Base-by-base conservation (phyloP, 495 filamentous ascomycete species). In the Talaromyces wortmannii region DNA sequence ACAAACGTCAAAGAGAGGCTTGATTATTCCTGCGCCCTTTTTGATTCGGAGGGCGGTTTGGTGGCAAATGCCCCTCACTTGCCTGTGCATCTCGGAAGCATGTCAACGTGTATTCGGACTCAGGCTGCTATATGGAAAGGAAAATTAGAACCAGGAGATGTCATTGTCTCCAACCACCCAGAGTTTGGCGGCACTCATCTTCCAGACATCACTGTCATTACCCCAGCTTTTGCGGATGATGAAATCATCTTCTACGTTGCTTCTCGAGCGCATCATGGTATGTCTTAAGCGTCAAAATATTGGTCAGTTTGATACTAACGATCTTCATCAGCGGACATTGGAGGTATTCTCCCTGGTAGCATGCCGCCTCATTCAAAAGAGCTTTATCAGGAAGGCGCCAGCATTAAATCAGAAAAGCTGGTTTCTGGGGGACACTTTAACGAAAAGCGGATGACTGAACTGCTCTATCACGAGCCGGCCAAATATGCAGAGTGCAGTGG, bases 301-400 rank as follows among this genome's bases (percentile, higher is more conserved):
- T 31, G 44, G 11, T 3, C 6, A n/a, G 8, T 31, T 13, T 44
- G 18, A 32, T 48, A 13, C 50, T 48, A 36, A 54, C 15, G 31
- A 11, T 16, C 2, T 45, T 90, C 92, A 66, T 89, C 92, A 57
- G 92, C 94, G 2, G 94, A 98, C 64, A 96, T 98, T 58, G 94
- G 94, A 29, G 92, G 92, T 30, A 96, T 96, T 57, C 82, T 94
- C 2, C 91, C 92, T 2, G 92, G 92, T 7, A 92, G 88, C 43
- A 98, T 98, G 94, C 92, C 92, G 4, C 94, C 94, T 3, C 83
- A 96, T 61, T 96, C 91, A 8, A 82, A 86, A 23, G 92, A 97
- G 63, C 79, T 98, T 0, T 97, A 77, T 66, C 89, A 98, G 69
- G 92, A 98, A 73, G 92, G 92, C 2, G 91, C 92, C 0, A 81